Percentiles rank a stretch among this genome's conserved stretches.
These are phyloP conservation scores for Wickerhamiella lipophila DNA, from an alignment of 805 yeast species.

Conservation along the genomic window DNA sequence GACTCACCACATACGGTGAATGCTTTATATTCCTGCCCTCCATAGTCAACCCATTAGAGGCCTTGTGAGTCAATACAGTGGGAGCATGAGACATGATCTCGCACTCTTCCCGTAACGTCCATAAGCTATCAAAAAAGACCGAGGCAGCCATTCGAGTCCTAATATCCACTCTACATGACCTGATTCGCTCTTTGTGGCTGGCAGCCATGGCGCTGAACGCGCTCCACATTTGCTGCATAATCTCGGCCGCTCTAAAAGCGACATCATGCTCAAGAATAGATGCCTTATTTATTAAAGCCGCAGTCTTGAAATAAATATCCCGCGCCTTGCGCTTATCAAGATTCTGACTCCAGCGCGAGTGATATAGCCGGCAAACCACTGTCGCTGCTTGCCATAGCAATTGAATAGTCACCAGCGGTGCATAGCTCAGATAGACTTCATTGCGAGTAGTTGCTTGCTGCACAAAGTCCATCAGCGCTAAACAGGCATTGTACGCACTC, in stretches of 20 bases:
- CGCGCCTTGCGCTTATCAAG: slow-evolving; percentile 64
- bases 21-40: not conserved
- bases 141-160: slow-evolving; percentile 84
- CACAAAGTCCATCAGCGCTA: slow-evolving; percentile 56
- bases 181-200: slow-evolving; percentile 26
- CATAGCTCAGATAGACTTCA: slow-evolving; percentile 52
- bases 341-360: slow-evolving; percentile 55
- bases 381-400: slow-evolving; percentile 89
- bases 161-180: slow-evolving; percentile 32
- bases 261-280: slow-evolving; percentile 84
- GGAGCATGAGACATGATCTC: slow-evolving; percentile 47
- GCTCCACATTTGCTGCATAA: slow-evolving; percentile 91
- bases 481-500: slow-evolving; percentile 66
- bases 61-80: slow-evolving; percentile 20
- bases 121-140: slow-evolving; percentile 80
- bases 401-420: slow-evolving; percentile 66
- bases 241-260: slow-evolving; percentile 84
- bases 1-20: slow-evolving; percentile 5
- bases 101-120: slow-evolving; percentile 71
- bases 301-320: slow-evolving; percentile 32
- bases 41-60: not conserved
- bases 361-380: slow-evolving; percentile 63
- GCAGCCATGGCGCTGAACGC: slow-evolving; percentile 57
- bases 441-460: slow-evolving; percentile 46
- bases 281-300: slow-evolving; percentile 51